Conservation (phyloP, 1,284 basidiomycete genomes). For the Heterobasidion occidentale region DNA sequence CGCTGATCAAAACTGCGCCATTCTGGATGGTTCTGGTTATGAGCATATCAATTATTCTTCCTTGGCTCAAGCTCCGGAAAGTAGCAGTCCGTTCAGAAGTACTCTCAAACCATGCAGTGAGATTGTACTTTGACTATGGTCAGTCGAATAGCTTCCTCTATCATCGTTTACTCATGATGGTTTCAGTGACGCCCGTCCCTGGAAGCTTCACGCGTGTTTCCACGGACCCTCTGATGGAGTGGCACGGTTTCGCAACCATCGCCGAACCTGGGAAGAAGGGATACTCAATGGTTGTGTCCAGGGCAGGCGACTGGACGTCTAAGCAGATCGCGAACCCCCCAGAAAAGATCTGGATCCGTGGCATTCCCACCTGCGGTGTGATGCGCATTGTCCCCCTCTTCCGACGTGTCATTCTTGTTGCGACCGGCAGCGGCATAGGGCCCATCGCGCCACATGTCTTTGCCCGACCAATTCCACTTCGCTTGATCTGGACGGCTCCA, state of each 20-base stretch:
- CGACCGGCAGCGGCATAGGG: slow-evolving; percentile 53
- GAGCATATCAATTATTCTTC: slow-evolving; percentile 44
- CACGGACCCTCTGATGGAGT: slow-evolving; percentile 45
- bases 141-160: slow-evolving; percentile 7
- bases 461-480: slow-evolving; percentile 41
- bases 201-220: slow-evolving; percentile 51
- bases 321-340: slow-evolving; percentile 45
- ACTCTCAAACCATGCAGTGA: slow-evolving; percentile 48
- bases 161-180: not conserved
- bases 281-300: slow-evolving; percentile 49
- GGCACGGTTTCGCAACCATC: slow-evolving; percentile 56
- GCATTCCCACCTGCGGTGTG: slow-evolving; percentile 54
- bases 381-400: slow-evolving; percentile 49
- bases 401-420: slow-evolving; percentile 50
- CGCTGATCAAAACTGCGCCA: slow-evolving; percentile 35
- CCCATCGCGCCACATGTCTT: slow-evolving; percentile 50
- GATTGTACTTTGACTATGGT: slow-evolving; percentile 51
- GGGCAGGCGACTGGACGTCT: slow-evolving; percentile 54
- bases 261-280: slow-evolving; percentile 42
- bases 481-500: slow-evolving; percentile 52
- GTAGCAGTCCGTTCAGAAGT: slow-evolving; percentile 44
- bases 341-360: slow-evolving; percentile 46
- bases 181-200: slow-evolving; percentile 34
- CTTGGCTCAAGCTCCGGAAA: slow-evolving; percentile 47
- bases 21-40: slow-evolving; percentile 49